Conservation (phyloP, 108 stramenopile genomes). For the Conticribra weissflogii region DNA sequence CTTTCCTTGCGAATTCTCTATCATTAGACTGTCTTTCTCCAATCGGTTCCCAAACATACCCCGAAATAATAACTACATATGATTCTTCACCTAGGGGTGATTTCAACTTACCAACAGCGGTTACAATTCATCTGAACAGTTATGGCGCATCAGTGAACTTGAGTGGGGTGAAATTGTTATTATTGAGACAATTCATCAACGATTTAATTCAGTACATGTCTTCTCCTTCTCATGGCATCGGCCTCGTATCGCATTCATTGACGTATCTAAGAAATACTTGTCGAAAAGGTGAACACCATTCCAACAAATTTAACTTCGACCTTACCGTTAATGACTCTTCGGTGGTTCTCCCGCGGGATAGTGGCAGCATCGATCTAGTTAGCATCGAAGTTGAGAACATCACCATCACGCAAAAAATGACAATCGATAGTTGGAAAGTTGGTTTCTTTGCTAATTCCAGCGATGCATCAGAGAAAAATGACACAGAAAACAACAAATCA, state of each 20-base stretch:
- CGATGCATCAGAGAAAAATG: not conserved
- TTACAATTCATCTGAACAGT: conserved; percentile 25
- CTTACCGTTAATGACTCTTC: conserved; percentile 55
- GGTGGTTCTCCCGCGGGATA: conserved; percentile 64
- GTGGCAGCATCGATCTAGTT: conserved; percentile 62
- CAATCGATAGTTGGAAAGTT: conserved; percentile 34
- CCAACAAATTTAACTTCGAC: conserved; percentile 36
- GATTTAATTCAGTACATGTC: conserved; percentile 73
- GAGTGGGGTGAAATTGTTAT: conserved; percentile 52
- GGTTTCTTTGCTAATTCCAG: conserved; percentile 23
- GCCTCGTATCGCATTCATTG: too few relatives aligned
- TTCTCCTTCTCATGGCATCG: conserved; percentile 66
- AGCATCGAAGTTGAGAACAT: conserved; percentile 60
- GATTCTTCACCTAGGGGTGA: conserved; percentile 13
- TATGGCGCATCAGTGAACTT: conserved; percentile 40
- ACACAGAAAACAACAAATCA: conserved; percentile 3
- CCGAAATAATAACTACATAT: conserved; percentile 48
- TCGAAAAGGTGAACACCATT: conserved; percentile 7
- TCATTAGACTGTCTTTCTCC: conserved; percentile 32
- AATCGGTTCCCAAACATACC: conserved; percentile 40
- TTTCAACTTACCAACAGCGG: conserved; percentile 25
- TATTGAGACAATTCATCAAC: conserved; percentile 61
- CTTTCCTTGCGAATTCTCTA: conserved; percentile 20
- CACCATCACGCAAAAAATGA: conserved; percentile 36
- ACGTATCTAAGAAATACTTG: too few relatives aligned